Conservation (phyloP, 1,139 yeast genomes). For the Scheffersomyces parashehatae region DNA sequence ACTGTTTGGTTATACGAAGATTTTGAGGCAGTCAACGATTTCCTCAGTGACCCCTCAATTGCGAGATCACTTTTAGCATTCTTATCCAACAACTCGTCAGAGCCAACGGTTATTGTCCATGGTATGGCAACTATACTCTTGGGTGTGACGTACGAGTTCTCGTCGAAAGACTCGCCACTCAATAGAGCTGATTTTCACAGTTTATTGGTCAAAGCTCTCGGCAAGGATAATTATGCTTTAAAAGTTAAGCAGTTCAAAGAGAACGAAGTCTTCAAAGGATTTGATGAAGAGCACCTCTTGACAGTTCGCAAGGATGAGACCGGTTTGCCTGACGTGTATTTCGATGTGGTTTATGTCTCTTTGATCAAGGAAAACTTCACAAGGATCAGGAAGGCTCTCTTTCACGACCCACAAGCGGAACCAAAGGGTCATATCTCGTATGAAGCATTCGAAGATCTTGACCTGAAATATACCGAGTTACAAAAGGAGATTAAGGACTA, state of each 20-base stretch:
- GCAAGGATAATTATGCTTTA: slow-evolving; percentile 76
- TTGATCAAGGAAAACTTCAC: slow-evolving; percentile 70
- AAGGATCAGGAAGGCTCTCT: slow-evolving; percentile 69
- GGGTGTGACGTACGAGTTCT: slow-evolving; percentile 82
- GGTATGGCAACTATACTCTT: slow-evolving; percentile 73
- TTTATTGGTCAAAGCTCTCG: slow-evolving; percentile 67
- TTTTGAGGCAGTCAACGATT: slow-evolving; percentile 70
- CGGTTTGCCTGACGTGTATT: slow-evolving; percentile 83
- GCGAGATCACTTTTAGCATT: slow-evolving; percentile 69
- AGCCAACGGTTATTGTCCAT: slow-evolving; percentile 61
- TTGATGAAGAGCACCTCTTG: slow-evolving; percentile 42
- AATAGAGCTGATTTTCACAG: slow-evolving; percentile 64
- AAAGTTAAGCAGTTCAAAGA: slow-evolving; percentile 75
- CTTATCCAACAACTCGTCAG: slow-evolving; percentile 61
- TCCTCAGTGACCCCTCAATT: slow-evolving; percentile 66
- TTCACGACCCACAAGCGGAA: slow-evolving; percentile 71
- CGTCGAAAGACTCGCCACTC: slow-evolving; percentile 69
- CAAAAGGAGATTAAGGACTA: slow-evolving; percentile 26
- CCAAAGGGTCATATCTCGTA: slow-evolving; percentile 68
- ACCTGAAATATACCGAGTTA: slow-evolving; percentile 34
- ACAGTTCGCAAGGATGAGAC: slow-evolving; percentile 58
- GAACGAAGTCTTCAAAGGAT: slow-evolving; percentile 53
- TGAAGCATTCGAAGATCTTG: slow-evolving; percentile 69
- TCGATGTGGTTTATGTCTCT: slow-evolving; percentile 63
- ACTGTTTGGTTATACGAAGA: slow-evolving; percentile 82